Percentiles rank a stretch among this genome's conserved stretches.
phyloP scores from a whole-genome alignment of 441 rosid species.

The Cnidoscolus chayamansa region DNA sequence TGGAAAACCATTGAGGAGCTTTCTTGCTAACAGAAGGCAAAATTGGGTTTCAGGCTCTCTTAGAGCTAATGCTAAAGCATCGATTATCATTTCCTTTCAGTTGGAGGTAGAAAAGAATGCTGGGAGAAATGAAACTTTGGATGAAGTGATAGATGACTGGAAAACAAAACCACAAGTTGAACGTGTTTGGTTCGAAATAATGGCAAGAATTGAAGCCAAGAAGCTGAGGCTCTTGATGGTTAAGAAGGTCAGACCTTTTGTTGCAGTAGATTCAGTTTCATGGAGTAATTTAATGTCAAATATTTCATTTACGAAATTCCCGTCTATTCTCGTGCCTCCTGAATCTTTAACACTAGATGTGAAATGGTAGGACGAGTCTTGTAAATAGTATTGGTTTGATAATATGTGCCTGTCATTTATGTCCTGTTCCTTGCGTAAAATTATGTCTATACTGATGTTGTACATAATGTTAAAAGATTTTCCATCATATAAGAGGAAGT shows the following conservation, averaged over 20 bases:
- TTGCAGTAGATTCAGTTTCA: constrained; percentile 51
- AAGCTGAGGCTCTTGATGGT: constrained; percentile 46
- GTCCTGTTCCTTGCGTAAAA: not conserved
- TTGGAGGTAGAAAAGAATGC: constrained; percentile 55
- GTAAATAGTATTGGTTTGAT: constrained; percentile 28
- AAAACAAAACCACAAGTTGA: constrained; percentile 61
- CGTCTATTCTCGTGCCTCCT: constrained; percentile 63
- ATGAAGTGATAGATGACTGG: constrained; percentile 41
- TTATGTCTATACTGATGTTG: not conserved
- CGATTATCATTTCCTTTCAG: constrained; percentile 47
- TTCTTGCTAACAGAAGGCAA: constrained; percentile 32
- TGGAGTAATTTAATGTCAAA: constrained; percentile 71
- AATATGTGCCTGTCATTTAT: not conserved
- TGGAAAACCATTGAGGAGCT: constrained; percentile 39
- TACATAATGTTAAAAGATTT: not conserved
- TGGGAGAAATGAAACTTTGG: constrained; percentile 37
- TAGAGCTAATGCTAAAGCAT: constrained; percentile 45
- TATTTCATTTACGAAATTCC: constrained; percentile 70
- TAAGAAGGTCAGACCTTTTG: constrained; percentile 56
- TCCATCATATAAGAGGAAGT: not conserved
- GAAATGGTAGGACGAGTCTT: constrained; percentile 55
- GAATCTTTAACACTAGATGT: constrained; percentile 77
- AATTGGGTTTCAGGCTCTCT: constrained; percentile 34
- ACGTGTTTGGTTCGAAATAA: constrained; percentile 60
- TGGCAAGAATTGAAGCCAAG: constrained; percentile 51